A percentile compares a stretch with the other conserved stretches of the same genome.
These are phyloP conservation scores for Daldinia concentrica DNA, from an alignment of 495 filamentous ascomycete genomes.

Conservation along the genomic window DNA sequence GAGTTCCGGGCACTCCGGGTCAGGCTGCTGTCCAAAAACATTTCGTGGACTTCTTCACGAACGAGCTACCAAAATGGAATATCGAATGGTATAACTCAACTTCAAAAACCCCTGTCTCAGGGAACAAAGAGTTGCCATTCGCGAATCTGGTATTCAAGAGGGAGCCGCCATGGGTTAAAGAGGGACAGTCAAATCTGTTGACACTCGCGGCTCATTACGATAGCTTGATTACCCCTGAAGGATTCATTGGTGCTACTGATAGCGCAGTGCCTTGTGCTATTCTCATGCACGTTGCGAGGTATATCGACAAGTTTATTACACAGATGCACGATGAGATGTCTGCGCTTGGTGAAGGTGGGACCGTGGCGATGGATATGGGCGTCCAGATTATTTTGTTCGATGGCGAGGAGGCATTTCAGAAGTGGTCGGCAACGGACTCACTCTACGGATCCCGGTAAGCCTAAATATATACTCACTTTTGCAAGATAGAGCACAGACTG, in stretches of 20 bases:
- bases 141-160: slow-evolving; percentile 86
- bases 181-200: slow-evolving; percentile 79
- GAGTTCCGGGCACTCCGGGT: slow-evolving; percentile 86
- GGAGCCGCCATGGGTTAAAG: slow-evolving; percentile 81
- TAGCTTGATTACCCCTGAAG: slow-evolving; percentile 78
- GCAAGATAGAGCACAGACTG: slow-evolving; percentile 5
- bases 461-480: neutral
- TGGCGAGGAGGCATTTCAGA: slow-evolving; percentile 89
- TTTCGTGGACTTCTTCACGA: slow-evolving; percentile 81
- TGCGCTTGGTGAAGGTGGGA: slow-evolving; percentile 60
- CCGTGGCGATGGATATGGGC: slow-evolving; percentile 76
- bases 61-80: slow-evolving; percentile 78
- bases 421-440: slow-evolving; percentile 82
- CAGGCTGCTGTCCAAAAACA: slow-evolving; percentile 79
- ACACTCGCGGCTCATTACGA: slow-evolving; percentile 97
- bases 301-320: slow-evolving; percentile 79
- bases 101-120: slow-evolving; percentile 76
- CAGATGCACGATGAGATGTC: slow-evolving; percentile 81
- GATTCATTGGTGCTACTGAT: slow-evolving; percentile 94
- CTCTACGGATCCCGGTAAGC: slow-evolving; percentile 82
- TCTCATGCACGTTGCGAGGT: slow-evolving; percentile 84
- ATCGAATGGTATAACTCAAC: slow-evolving; percentile 88
- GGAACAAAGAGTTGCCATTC: slow-evolving; percentile 77
- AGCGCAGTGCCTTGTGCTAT: slow-evolving; percentile 94
- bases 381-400: slow-evolving; percentile 92